A percentile compares a stretch with the other conserved stretches of the same genome.
Evolutionary conservation across 108 stramenopile genomes (phyloP).

Genomic region (Nannochloropsis salina): DNA sequence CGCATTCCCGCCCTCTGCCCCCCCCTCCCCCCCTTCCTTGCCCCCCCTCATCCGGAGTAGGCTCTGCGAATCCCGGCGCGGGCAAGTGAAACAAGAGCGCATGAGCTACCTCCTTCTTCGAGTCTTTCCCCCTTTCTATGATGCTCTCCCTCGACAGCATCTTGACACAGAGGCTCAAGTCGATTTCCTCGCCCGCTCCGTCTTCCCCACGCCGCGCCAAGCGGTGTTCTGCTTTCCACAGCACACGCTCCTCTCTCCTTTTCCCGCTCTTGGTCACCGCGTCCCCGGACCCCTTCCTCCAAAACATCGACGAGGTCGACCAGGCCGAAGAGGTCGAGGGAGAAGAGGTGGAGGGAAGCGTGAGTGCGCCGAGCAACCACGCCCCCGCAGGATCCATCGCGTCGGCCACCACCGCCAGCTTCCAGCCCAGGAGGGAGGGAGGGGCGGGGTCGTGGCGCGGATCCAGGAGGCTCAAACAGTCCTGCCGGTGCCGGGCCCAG

Average conservation of each 20-base stretch:
- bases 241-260: not conserved
- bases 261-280: not conserved
- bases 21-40: not conserved
- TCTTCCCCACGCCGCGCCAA: not conserved
- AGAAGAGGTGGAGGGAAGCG: not conserved
- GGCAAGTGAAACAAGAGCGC: not conserved
- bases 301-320: not conserved
- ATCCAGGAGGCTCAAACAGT: not conserved
- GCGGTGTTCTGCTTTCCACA: not conserved
- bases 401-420: not conserved
- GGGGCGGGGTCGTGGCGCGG: not conserved
- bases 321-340: not conserved
- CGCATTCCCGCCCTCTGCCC: not conserved
- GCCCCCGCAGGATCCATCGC: not conserved
- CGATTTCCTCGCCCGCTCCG: not conserved
- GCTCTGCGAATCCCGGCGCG: not conserved
- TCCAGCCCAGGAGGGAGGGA: not conserved
- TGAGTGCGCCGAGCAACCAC: not conserved
- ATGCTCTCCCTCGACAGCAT: not conserved
- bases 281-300: not conserved
- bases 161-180: not conserved
- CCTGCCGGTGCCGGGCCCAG: not conserved
- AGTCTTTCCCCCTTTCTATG: not conserved
- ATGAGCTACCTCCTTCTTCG: not conserved
- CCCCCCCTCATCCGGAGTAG: not conserved